A percentile compares a stretch with the other conserved stretches of the same genome.
Conservation (phyloP, 2,329 filamentous ascomycete genomes). For the Aureobasidium sp. region DNA sequence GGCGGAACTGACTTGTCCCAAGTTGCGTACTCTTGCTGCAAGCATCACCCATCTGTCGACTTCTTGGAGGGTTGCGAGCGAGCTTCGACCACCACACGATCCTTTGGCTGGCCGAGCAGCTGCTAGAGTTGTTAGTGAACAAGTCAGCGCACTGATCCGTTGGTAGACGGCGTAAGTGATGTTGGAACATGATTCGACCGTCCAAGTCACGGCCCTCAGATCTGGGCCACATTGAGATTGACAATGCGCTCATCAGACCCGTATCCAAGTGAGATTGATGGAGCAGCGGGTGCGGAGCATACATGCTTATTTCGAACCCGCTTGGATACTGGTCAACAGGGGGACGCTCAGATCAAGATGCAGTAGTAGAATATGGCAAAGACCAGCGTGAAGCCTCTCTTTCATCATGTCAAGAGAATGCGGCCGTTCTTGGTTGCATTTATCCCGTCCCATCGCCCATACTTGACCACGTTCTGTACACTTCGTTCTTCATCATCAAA, state of each 20-base stretch:
- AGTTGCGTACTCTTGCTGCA: constrained; percentile 10
- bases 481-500: background rate
- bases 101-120: background rate
- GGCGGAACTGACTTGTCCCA: constrained; percentile 12
- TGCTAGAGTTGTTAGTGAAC: background rate
- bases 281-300: constrained; percentile 11
- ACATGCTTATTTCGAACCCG: constrained; percentile 14
- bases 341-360: constrained; percentile 16
- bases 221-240: constrained; percentile 9
- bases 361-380: constrained; percentile 11
- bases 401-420: constrained; percentile 10
- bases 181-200: constrained; percentile 6
- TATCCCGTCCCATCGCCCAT: constrained; percentile 2
- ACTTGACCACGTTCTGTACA: background rate
- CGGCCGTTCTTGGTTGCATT: constrained; percentile 5
- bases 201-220: background rate
- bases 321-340: constrained; percentile 4
- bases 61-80: background rate
- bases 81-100: constrained; percentile 13
- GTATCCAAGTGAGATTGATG: constrained; percentile 12
- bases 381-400: constrained; percentile 10
- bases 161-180: background rate
- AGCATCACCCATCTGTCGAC: constrained; percentile 4
- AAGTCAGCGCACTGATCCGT: background rate
- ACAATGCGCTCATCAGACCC: constrained; percentile 4